These are phyloP conservation scores for Ophiostoma montium DNA, from an alignment of 2,329 filamentous ascomycete species.

Conservation along the genomic window DNA sequence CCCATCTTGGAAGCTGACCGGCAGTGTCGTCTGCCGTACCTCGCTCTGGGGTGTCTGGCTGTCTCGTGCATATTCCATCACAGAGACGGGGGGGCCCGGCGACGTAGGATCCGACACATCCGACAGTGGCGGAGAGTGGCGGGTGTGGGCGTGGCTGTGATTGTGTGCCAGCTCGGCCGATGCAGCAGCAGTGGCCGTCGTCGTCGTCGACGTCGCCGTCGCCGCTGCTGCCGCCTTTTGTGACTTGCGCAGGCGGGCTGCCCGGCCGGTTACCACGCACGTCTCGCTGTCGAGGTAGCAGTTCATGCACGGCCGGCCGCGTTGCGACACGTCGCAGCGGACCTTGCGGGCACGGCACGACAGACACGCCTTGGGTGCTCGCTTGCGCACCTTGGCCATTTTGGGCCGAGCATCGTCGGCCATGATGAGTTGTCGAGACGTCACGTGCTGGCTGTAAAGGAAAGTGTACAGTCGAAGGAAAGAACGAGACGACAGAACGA, in stretches of 20 bases:
- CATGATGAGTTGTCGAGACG: neutral
- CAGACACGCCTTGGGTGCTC: conserved; percentile 35
- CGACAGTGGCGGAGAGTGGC: neutral
- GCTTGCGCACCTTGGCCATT: conserved; percentile 30
- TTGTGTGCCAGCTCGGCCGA: neutral
- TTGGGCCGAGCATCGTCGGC: conserved; percentile 27
- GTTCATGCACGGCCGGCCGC: conserved; percentile 36
- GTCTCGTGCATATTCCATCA: neutral
- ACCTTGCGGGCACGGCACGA: conserved; percentile 38
- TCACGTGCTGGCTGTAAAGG: no score
- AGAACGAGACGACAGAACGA: no score
- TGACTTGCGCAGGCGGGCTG: conserved; percentile 8
- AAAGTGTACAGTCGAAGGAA: no score
- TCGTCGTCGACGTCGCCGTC: neutral
- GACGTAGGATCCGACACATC: neutral
- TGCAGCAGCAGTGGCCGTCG: neutral
- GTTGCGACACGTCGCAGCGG: conserved; percentile 32
- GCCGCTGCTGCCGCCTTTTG: neutral
- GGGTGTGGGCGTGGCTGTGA: neutral
- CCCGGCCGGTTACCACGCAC: conserved; percentile 16
- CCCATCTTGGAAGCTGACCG: neutral
- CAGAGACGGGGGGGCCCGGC: neutral
- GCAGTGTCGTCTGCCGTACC: neutral
- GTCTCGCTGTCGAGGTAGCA: conserved; percentile 36
- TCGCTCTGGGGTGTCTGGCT: neutral